phyloP scores from a whole-genome alignment of 257 asterid genomes.

The Nicotiana obtusifolia region DNA sequence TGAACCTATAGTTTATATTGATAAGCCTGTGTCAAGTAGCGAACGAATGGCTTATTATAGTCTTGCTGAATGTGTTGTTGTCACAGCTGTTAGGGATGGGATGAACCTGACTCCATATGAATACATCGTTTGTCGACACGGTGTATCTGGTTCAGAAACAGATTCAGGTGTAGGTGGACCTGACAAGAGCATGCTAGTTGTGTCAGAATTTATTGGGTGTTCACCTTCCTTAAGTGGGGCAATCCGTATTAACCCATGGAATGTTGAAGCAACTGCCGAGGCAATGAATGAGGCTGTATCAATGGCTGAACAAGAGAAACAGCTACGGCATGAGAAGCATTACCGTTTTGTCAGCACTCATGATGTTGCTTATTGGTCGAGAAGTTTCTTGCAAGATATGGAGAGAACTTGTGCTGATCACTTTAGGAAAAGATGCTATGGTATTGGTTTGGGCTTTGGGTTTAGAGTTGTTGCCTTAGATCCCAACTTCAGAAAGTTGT shows the following conservation, averaged over 20 bases:
- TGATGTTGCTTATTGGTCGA: conserved; percentile 71
- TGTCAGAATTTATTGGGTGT: conserved; percentile 89
- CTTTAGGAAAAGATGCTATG: conserved; percentile 69
- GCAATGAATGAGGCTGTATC: conserved; percentile 71
- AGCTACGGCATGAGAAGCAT: conserved; percentile 75
- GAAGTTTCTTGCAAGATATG: conserved; percentile 87
- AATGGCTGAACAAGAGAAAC: conserved; percentile 63
- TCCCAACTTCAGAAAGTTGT: conserved; percentile 69
- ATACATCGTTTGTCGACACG: conserved; percentile 80
- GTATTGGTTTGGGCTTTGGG: conserved; percentile 80
- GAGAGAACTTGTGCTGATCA: conserved; percentile 81
- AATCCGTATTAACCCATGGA: conserved; percentile 76
- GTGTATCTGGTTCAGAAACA: conserved; percentile 44
- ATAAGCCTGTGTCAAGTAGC: conserved; percentile 52
- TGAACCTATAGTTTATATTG: conserved; percentile 57
- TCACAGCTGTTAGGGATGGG: conserved; percentile 91
- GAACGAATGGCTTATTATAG: conserved; percentile 87
- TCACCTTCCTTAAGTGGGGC: conserved; percentile 93
- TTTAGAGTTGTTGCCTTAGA: conserved; percentile 75
- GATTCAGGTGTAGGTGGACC: conserved; percentile 51
- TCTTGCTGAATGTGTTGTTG: conserved; percentile 86
- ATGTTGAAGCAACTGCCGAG: conserved; percentile 69
- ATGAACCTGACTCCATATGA: conserved; percentile 91
- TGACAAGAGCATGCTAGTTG: conserved; percentile 81
- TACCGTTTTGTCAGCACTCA: conserved; percentile 73